phyloP scores from a whole-genome alignment of 495 filamentous ascomycete genomes.

The Stereocaulon alpinum region DNA sequence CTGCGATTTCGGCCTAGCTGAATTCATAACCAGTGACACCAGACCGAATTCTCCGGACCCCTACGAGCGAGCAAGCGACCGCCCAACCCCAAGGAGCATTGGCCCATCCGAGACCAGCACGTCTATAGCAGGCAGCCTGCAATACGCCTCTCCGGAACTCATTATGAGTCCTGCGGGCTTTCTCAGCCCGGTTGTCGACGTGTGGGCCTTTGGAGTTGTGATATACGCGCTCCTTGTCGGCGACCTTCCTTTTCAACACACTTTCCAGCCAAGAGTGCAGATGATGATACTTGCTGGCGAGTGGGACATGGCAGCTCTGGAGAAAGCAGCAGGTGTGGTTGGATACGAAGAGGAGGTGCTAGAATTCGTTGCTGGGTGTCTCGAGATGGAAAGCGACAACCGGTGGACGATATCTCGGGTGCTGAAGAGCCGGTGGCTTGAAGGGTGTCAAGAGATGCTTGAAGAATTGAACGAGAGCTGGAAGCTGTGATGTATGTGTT shows the following conservation, averaged over 20 bases:
- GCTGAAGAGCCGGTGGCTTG: constrained; percentile 49
- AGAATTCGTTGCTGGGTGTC: constrained; percentile 41
- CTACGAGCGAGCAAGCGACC: constrained; percentile 34
- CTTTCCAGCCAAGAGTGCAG: constrained; percentile 48
- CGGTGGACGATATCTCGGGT: constrained; percentile 45
- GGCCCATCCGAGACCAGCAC: constrained; percentile 48
- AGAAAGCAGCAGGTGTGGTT: constrained; percentile 25
- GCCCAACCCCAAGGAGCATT: constrained; percentile 38
- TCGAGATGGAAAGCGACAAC: constrained; percentile 40
- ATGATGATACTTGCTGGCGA: constrained; percentile 51
- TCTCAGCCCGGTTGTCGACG: constrained; percentile 48
- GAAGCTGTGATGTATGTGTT: constrained; percentile 18
- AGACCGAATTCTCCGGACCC: constrained; percentile 36
- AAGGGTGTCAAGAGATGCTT: constrained; percentile 29
- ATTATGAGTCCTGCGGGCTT: constrained; percentile 39
- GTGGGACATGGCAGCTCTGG: constrained; percentile 46
- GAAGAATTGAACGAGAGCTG: constrained; percentile 22
- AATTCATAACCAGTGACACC: constrained; percentile 54
- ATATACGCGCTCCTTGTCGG: constrained; percentile 54
- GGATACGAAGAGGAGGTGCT: constrained; percentile 34
- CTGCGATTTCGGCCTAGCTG: constrained; percentile 69
- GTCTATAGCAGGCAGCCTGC: constrained; percentile 49
- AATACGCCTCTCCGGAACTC: constrained; percentile 56
- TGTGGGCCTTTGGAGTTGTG: constrained; percentile 66
- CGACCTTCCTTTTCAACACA: constrained; percentile 56